These are phyloP conservation scores for Lactifluus piperatus DNA, from an alignment of 768 basidiomycete species.

Conservation along the genomic window DNA sequence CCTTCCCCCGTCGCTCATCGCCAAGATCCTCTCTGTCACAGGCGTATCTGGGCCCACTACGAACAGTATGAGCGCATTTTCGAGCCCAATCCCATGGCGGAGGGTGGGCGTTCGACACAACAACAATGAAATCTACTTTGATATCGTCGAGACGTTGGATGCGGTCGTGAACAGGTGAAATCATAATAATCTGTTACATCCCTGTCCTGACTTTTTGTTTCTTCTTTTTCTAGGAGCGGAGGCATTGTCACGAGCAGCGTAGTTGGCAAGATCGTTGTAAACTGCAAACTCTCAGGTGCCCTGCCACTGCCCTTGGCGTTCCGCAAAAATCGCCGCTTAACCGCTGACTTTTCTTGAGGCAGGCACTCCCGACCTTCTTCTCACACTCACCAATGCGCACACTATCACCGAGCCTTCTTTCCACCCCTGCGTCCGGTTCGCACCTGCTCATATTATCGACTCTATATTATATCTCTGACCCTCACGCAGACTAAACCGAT, in stretches of 20 bases:
- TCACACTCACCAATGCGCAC: constrained; percentile 46
- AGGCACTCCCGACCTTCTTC: constrained; percentile 89
- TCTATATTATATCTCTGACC: neutral
- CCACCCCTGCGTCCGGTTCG: constrained; percentile 87
- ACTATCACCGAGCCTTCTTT: constrained; percentile 59
- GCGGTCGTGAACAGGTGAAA: constrained; percentile 71
- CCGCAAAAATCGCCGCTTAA: too few relatives aligned
- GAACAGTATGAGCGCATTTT: constrained; percentile 43
- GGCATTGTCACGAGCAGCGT: constrained; percentile 56
- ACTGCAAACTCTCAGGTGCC: constrained; percentile 66
- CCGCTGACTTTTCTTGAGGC: too few relatives aligned
- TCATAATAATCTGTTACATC: too few relatives aligned
- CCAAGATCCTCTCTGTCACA: constrained; percentile 39
- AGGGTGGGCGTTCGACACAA: constrained; percentile 75
- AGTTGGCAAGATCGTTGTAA: constrained; percentile 70
- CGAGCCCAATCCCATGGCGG: constrained; percentile 92
- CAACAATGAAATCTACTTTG: constrained; percentile 90
- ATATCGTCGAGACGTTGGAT: constrained; percentile 74
- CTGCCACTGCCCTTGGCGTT: neutral
- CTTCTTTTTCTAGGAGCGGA: constrained; percentile 45
- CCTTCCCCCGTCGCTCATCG: constrained; percentile 76
- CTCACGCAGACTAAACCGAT: constrained; percentile 57
- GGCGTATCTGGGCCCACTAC: constrained; percentile 33
- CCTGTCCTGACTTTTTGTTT: too few relatives aligned
- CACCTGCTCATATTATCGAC: too few relatives aligned